Evolutionary conservation across 352 stramenopile genomes (phyloP).

Genomic region (Globisporangium okanoganense): DNA sequence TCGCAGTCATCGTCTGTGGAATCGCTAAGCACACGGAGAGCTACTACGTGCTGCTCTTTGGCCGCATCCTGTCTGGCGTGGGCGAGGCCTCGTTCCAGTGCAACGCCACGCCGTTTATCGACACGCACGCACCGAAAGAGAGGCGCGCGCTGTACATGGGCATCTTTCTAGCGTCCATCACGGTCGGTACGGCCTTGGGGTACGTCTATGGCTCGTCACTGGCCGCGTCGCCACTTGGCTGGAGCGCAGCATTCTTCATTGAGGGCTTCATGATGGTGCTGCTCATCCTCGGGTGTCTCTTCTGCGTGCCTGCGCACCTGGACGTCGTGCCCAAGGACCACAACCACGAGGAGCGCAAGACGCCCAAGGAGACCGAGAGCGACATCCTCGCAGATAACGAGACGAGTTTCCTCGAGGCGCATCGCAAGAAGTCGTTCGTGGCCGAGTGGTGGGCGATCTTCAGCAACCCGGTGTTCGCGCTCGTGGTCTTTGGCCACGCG

Average conservation of each 20-base stretch:
- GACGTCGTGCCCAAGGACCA: conserved; percentile 43
- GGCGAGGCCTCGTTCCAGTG: conserved; percentile 1
- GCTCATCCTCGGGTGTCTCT: conserved; percentile 76
- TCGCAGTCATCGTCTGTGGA: conserved; percentile 86
- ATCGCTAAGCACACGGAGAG: conserved; percentile 67
- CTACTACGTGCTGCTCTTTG: conserved; percentile 68
- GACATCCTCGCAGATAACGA: conserved; percentile 20
- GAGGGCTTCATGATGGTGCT: conserved; percentile 77
- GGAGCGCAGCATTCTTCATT: conserved; percentile 84
- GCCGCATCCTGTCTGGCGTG: conserved; percentile 30
- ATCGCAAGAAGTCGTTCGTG: conserved; percentile 37
- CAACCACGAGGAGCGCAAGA: conserved; percentile 21
- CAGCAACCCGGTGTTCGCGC: conserved; percentile 64
- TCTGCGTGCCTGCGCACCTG: conserved; percentile 51
- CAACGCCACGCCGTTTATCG: conserved; percentile 79
- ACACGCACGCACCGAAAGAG: conserved; percentile 69
- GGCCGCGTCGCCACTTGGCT: conserved; percentile 54
- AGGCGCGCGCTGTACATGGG: conserved; percentile 87
- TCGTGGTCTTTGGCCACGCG: conserved; percentile 79
- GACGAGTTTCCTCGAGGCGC: conserved; percentile 28
- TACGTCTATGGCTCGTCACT: conserved; percentile 89
- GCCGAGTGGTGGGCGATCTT: conserved; percentile 67
- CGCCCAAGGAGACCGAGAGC: conserved; percentile 7
- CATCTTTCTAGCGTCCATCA: conserved; percentile 92
- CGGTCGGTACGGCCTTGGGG: conserved; percentile 86